Evolutionary conservation across 441 rosid species (phyloP).

Genomic region (Croton laevigatus): DNA sequence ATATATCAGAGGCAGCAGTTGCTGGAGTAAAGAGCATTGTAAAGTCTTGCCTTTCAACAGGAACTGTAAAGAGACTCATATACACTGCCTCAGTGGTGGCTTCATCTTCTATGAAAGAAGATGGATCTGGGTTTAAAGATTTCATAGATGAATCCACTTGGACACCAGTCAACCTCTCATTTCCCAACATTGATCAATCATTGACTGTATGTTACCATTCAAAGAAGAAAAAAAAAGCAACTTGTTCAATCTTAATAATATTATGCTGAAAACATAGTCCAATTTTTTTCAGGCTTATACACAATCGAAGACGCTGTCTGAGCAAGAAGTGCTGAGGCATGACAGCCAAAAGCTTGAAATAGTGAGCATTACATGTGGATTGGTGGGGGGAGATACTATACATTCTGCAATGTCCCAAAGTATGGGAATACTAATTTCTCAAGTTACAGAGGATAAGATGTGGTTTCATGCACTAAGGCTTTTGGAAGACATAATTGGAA

Average conservation of each 20-base stretch:
- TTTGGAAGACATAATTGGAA: neutral
- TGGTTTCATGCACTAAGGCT: neutral
- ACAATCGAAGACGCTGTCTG: neutral
- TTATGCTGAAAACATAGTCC: no score
- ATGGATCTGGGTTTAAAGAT: neutral
- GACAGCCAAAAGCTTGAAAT: neutral
- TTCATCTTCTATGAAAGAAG: neutral
- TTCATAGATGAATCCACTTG: neutral
- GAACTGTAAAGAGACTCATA: neutral
- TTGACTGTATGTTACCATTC: neutral
- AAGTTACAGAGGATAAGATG: neutral
- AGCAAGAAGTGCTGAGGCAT: neutral
- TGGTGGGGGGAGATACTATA: neutral
- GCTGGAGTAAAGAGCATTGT: neutral
- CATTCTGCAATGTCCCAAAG: neutral
- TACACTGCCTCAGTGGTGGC: neutral
- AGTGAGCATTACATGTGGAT: constrained; percentile 1
- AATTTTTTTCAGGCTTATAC: neutral
- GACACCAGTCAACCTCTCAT: neutral
- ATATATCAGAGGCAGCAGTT: neutral
- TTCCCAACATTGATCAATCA: neutral
- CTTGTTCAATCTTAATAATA: no score
- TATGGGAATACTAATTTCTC: neutral
- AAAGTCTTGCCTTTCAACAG: neutral
- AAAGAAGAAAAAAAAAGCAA: no score